These are phyloP conservation scores for Alternaria panax DNA, from an alignment of 2,329 filamentous ascomycete species.

Conservation along the genomic window DNA sequence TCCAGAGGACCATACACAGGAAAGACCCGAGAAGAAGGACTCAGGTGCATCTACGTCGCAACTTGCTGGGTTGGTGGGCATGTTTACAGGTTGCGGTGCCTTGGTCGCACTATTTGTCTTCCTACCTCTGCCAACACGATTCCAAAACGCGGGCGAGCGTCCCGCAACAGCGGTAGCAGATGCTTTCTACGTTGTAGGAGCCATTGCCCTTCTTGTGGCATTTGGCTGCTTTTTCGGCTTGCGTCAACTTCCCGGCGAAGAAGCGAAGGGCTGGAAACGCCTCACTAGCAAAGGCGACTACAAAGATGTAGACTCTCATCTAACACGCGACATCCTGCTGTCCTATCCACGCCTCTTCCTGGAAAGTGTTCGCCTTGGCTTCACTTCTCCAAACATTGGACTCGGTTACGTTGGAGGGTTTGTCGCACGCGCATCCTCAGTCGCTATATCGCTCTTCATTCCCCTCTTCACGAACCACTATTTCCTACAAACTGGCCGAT, in stretches of 20 bases:
- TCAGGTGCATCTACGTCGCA: constrained; percentile 60
- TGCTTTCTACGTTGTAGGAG: constrained; percentile 87
- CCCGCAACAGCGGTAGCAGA: constrained; percentile 77
- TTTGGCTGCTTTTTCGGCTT: constrained; percentile 81
- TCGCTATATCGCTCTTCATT: constrained; percentile 93
- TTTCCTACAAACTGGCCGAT: constrained; percentile 82
- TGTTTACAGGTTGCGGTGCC: constrained; percentile 92
- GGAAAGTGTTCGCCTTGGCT: constrained; percentile 65
- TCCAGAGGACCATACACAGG: constrained; percentile 21
- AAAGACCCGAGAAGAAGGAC: constrained; percentile 27
- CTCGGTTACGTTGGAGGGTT: constrained; percentile 94
- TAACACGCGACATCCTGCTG: constrained; percentile 64
- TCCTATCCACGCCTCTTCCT: constrained; percentile 59
- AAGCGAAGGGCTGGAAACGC: constrained; percentile 72
- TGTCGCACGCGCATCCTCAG: constrained; percentile 90
- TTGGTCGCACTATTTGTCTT: constrained; percentile 83
- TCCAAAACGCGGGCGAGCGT: constrained; percentile 75
- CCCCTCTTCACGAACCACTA: constrained; percentile 92
- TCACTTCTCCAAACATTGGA: constrained; percentile 78
- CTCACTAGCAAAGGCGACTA: constrained; percentile 41
- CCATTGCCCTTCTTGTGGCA: constrained; percentile 74
- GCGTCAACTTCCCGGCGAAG: constrained; percentile 71
- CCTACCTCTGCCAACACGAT: constrained; percentile 83
- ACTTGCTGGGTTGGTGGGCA: constrained; percentile 86
- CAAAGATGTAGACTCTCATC: constrained; percentile 27